A percentile compares a stretch with the other conserved stretches of the same genome.
These are phyloP conservation scores for Lasiodiplodia sp. DNA, from an alignment of 2,329 filamentous ascomycete species.

Conservation along the genomic window DNA sequence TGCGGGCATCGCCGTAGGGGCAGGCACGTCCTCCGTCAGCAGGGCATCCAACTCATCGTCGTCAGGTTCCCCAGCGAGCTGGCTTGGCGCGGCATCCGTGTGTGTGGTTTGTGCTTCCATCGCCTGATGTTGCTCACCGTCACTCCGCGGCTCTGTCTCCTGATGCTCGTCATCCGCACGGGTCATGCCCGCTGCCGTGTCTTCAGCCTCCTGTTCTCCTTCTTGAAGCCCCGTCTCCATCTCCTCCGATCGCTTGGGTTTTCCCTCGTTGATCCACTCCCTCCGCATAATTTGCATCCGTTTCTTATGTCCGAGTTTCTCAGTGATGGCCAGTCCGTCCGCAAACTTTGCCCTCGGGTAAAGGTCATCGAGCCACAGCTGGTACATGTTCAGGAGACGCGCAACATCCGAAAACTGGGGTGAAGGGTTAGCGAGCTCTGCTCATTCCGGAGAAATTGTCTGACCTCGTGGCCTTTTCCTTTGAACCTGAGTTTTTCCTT, in stretches of 20 bases:
- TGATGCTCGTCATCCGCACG: conserved; percentile 19
- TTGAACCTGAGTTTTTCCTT: conserved; percentile 77
- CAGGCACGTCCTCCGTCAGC: conserved; percentile 54
- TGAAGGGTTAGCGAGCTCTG: conserved; percentile 25
- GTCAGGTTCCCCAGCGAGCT: conserved; percentile 49
- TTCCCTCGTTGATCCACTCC: conserved; percentile 83
- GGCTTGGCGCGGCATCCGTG: conserved; percentile 21
- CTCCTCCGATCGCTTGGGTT: conserved; percentile 51
- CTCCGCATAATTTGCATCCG: conserved; percentile 75
- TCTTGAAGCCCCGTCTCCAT: conserved; percentile 4
- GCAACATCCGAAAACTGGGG: conserved; percentile 81
- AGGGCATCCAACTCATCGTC: conserved; percentile 62
- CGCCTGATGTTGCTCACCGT: conserved; percentile 32
- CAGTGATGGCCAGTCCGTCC: conserved; percentile 87
- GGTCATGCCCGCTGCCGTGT: conserved; percentile 31
- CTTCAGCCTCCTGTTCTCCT: conserved; percentile 29
- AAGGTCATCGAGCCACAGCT: conserved; percentile 94
- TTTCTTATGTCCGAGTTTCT: conserved; percentile 90
- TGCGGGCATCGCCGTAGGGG: background rate
- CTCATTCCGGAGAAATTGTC: conserved; percentile 26
- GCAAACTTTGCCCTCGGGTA: conserved; percentile 94
- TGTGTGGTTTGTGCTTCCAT: conserved; percentile 21
- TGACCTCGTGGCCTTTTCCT: conserved; percentile 91
- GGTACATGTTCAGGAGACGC: conserved; percentile 86
- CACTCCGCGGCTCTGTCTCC: conserved; percentile 17